Evolutionary conservation across 2,329 filamentous ascomycete species (phyloP).

Genomic region (Trichoderma cornu-damae): DNA sequence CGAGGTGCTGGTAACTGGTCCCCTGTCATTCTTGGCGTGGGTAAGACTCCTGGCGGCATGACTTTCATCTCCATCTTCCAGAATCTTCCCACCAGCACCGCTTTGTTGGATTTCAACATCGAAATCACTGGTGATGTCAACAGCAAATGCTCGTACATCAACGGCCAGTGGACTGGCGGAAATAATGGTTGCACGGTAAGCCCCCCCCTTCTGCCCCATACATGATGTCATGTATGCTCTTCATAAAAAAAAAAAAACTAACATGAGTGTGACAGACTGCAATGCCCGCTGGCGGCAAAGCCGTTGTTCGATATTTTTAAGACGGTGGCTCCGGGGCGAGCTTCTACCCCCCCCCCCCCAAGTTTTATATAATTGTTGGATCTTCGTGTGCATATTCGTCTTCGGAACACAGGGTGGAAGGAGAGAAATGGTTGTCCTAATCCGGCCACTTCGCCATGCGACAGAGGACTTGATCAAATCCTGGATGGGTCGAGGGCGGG

Average conservation of each 20-base stretch:
- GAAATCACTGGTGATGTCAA: slow-evolving; percentile 63
- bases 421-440: background rate
- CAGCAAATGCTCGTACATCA: slow-evolving; percentile 58
- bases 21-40: slow-evolving; percentile 79
- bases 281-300: slow-evolving; percentile 38
- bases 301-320: slow-evolving; percentile 43
- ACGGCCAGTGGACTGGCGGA: slow-evolving; percentile 57
- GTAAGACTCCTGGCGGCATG: slow-evolving; percentile 55
- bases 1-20: slow-evolving; percentile 75
- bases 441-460: background rate
- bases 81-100: slow-evolving; percentile 69
- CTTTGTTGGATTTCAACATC: slow-evolving; percentile 71
- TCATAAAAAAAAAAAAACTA: background rate
- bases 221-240: too few species aligned
- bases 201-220: slow-evolving; percentile 23
- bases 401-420: slow-evolving; percentile 20
- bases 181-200: slow-evolving; percentile 74
- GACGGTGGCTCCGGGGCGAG: slow-evolving; percentile 18
- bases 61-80: slow-evolving; percentile 82
- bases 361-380: slow-evolving; percentile 31
- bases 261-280: slow-evolving; percentile 37
- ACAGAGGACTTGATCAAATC: background rate
- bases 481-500: background rate
- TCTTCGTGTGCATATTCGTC: slow-evolving; percentile 36
- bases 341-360: slow-evolving; percentile 12